Base-by-base conservation (phyloP, 805 yeast species). In the Soucietia sequanensis region DNA sequence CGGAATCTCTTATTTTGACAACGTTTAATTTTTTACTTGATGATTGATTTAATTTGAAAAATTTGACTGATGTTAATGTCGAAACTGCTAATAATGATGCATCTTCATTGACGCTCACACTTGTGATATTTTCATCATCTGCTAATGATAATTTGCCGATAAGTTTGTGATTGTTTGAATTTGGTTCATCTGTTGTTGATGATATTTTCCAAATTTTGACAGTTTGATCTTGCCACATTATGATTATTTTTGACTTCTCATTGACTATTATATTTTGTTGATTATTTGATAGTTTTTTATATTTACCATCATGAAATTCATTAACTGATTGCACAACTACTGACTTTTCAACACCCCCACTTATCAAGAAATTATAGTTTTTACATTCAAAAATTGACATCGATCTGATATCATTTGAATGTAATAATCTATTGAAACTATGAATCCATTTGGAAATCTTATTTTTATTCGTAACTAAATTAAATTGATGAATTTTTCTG, bases 371-470 rank as follows among this genome's bases (percentile, higher is more conserved):
- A 50, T 80, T 80, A 33, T 78, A 69, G 28, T 80, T 80, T 48
- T 75, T 80, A 24, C 91, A 65, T 56, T 85, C 90, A 48, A 70
- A 84, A 4, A 81, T 65, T 1, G 81, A 62, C 74, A 90, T 75
- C 1, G 93, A 68, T 52, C 96, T 79, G 24, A 90, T 78, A 59
- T 90, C 98, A 54, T 84, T 81, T 25, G 93, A 78, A 58, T 93
- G 98, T 42, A 89, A 70, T 35, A 91, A 70, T 52, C 96, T 74
- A 58, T 81, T 86, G 35, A 80, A 75, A 43, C 80, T 72, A 48
- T 78, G 81, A 12, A 84, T 76, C 98, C 98, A 91, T 52, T 80
- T 79, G 26, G 62, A 42, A 5, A 41, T 39, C 23, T 56, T 55
- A 13, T 49, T 38, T 12, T 44, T 41, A 30, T 52, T 54, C 33